phyloP scores from a whole-genome alignment of 1,284 basidiomycete genomes.

The Mycena citricolor region DNA sequence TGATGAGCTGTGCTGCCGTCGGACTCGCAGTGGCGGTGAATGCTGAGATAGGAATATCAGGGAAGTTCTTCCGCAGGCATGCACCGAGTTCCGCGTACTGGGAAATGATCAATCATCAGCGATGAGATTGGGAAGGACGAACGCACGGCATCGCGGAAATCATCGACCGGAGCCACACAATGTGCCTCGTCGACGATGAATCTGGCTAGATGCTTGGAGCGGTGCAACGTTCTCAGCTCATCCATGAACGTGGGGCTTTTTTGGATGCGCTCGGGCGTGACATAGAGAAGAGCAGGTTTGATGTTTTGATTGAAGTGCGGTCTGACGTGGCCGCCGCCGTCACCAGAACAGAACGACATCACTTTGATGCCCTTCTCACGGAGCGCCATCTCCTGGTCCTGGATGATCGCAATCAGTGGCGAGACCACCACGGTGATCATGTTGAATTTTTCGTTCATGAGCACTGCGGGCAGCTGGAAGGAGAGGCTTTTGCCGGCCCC shows the following conservation, averaged over 20 bases:
- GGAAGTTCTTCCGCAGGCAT: slow-evolving; percentile 70
- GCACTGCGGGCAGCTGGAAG: slow-evolving; percentile 83
- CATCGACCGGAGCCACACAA: slow-evolving; percentile 86
- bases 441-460: slow-evolving; percentile 77
- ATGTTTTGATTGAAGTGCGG: slow-evolving; percentile 41
- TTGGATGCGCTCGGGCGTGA: slow-evolving; percentile 77
- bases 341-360: slow-evolving; percentile 68
- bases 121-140: background rate
- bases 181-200: slow-evolving; percentile 55
- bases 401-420: slow-evolving; percentile 1
- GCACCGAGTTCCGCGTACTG: slow-evolving; percentile 70
- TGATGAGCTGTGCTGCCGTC: slow-evolving; percentile 61
- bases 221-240: slow-evolving; percentile 55
- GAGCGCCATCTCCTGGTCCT: slow-evolving; percentile 56
- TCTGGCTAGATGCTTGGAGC: background rate
- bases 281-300: slow-evolving; percentile 23
- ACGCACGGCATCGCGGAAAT: slow-evolving; percentile 56
- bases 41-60: slow-evolving; percentile 79
- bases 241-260: slow-evolving; percentile 59
- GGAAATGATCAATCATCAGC: background rate
- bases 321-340: slow-evolving; percentile 33
- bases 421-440: slow-evolving; percentile 19
- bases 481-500: slow-evolving; percentile 90
- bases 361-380: slow-evolving; percentile 59
- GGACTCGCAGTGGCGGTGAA: slow-evolving; percentile 77